These are phyloP conservation scores for Talaromyces sp. DNA, from an alignment of 2,329 filamentous ascomycete genomes.

Conservation along the genomic window DNA sequence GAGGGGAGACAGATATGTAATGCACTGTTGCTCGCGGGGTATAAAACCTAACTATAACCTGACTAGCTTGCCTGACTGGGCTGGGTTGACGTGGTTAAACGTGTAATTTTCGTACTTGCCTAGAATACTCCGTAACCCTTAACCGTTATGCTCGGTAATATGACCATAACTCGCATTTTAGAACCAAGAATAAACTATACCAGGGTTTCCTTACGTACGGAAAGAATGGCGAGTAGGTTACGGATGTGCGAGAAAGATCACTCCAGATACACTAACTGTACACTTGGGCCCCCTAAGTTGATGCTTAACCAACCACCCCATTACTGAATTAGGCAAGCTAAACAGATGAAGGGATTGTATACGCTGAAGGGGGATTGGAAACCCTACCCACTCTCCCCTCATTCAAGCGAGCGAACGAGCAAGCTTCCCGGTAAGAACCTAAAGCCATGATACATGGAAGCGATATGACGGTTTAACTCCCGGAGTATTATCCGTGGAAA, in stretches of 20 bases:
- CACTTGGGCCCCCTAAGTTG: constrained; percentile 1
- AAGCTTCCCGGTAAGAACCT: neutral
- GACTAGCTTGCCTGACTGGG: neutral
- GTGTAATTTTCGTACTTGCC: neutral
- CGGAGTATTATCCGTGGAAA: neutral
- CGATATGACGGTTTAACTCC: neutral
- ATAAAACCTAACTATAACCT: neutral
- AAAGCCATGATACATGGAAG: neutral
- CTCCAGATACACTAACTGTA: neutral
- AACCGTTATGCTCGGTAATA: neutral
- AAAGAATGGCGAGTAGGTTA: neutral
- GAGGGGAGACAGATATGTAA: neutral
- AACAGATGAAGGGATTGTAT: neutral
- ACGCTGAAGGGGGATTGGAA: neutral
- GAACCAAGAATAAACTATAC: neutral
- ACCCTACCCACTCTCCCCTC: neutral
- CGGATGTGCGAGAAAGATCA: neutral
- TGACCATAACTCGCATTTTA: neutral
- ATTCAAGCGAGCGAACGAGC: neutral
- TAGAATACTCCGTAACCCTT: neutral
- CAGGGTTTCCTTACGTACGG: neutral
- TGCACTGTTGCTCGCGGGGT: neutral
- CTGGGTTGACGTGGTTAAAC: neutral
- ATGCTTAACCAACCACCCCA: neutral
- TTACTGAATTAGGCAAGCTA: neutral